Evolutionary conservation across 352 stramenopile species (phyloP), one percentile per base, ranked within the genome.

Genomic region (Sclerospora graminicola): DNA sequence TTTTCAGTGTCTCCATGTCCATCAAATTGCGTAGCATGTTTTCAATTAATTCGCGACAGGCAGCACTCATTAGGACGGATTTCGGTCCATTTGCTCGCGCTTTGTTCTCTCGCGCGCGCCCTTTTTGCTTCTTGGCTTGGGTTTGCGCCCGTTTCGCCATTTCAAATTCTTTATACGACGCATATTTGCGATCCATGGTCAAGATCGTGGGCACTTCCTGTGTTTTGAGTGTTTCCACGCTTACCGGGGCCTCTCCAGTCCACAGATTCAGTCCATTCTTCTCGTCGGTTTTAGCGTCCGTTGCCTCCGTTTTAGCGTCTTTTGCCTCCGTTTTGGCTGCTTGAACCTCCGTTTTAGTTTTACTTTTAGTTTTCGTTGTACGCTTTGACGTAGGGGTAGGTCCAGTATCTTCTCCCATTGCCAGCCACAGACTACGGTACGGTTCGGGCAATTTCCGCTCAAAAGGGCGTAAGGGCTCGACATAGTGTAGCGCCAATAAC

Each of bases 401-500:
- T n/a, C n/a, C n/a, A n/a, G n/a, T n/a, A n/a, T n/a, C n/a, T n/a
- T n/a, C n/a, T n/a, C 45, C 50, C 29, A 91, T 57, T 11, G 57
- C 40, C 26, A 92, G 62, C 89, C 93, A 99, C n/a, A 97, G 82
- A 10, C 85, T 82, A 15, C 82, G 70, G 65, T 96, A 99, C 9
- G 94, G 95, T 47, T 99, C 95, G 5, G 96, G 96, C 9, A 99
- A 68, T 45, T 96, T 98, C 27, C 93, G 66, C 61, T 99, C 95
- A 35, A 97, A 77, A 0, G 96, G 95, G 0, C 95, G 70, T 9
- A 74, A 72, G 4, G 86, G 87, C 44, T 97, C 91, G n/a, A 98
- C 49, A 52, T 97, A 80, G 29, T 96, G 69, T 15, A 99, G 65
- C 32, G 92, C 95, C 24, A 99, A 63, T 28, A 99, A 66, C 13